Percentiles rank a stretch among this genome's conserved stretches.
These are phyloP conservation scores for Colletotrichum sp. DNA, from an alignment of 2,329 filamentous ascomycete species.

Conservation along the genomic window DNA sequence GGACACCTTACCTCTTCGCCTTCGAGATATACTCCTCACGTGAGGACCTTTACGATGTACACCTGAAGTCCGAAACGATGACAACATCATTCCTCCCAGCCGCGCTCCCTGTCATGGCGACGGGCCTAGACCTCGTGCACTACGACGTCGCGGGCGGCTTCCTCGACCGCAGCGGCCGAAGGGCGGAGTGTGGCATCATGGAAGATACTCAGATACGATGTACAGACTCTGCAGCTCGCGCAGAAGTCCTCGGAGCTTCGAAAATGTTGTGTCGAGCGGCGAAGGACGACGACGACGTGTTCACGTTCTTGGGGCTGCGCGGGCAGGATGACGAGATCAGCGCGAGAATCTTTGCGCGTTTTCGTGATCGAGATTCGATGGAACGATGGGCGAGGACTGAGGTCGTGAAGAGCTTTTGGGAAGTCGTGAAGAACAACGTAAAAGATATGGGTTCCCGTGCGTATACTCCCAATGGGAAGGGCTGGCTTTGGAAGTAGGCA, in stretches of 20 bases:
- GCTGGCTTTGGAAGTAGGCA: slow-evolving; percentile 29
- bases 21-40: slow-evolving; percentile 26
- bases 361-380: slow-evolving; percentile 25
- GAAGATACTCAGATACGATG: slow-evolving; percentile 26
- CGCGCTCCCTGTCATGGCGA: slow-evolving; percentile 26
- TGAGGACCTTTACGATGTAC: slow-evolving; percentile 26
- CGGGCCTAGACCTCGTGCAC: slow-evolving; percentile 27
- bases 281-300: slow-evolving; percentile 22
- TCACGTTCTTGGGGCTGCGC: slow-evolving; percentile 26
- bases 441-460: slow-evolving; percentile 23
- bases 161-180: slow-evolving; percentile 22
- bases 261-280: slow-evolving; percentile 22
- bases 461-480: slow-evolving; percentile 27
- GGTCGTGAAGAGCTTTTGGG: slow-evolving; percentile 25
- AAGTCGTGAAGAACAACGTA: slow-evolving; percentile 22
- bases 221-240: slow-evolving; percentile 6
- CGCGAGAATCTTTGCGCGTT: slow-evolving; percentile 26
- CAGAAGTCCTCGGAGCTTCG: slow-evolving; percentile 20
- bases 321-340: slow-evolving; percentile 26
- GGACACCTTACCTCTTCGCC: slow-evolving; percentile 27
- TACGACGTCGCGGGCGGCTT: slow-evolving; percentile 26
- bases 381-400: slow-evolving; percentile 21
- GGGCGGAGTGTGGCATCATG: slow-evolving; percentile 28
- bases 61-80: slow-evolving; percentile 27
- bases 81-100: slow-evolving; percentile 22